phyloP scores from a whole-genome alignment of 1,284 basidiomycete species.

The Termitomyces sp. region DNA sequence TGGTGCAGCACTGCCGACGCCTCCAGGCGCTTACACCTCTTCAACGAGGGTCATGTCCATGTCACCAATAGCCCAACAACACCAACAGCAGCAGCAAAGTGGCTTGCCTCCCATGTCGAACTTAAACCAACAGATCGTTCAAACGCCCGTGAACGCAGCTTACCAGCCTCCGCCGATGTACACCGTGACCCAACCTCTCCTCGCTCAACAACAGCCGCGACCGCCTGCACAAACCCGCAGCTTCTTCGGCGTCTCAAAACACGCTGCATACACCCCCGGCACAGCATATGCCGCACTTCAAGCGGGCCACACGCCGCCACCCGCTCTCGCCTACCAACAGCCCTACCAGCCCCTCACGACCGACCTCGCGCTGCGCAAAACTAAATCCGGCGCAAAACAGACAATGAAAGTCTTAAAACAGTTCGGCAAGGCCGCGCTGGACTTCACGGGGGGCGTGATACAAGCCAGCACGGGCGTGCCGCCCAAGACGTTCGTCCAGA shows the following conservation, averaged over 20 bases:
- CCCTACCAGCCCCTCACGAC: constrained; percentile 2
- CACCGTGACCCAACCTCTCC: background rate
- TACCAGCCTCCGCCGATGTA: background rate
- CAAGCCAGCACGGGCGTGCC: constrained; percentile 1
- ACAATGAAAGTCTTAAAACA: constrained; percentile 11
- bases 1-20: background rate
- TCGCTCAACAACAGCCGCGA: background rate
- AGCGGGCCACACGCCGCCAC: background rate
- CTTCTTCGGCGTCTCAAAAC: constrained; percentile 5
- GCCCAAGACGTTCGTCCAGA: background rate
- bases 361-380: constrained; percentile 4
- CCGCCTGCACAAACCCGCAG: background rate
- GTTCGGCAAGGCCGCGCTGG: constrained; percentile 7
- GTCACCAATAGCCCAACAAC: background rate
- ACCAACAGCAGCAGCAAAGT: background rate
- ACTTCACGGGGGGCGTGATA: constrained; percentile 3
- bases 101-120: background rate
- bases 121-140: background rate
- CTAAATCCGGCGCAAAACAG: constrained; percentile 4
- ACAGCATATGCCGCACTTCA: background rate
- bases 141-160: background rate
- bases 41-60: background rate
- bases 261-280: background rate
- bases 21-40: background rate
- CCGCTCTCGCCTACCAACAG: no score